phyloP scores from a whole-genome alignment of 495 filamentous ascomycete genomes.

The Aspergillus conjunctus region DNA sequence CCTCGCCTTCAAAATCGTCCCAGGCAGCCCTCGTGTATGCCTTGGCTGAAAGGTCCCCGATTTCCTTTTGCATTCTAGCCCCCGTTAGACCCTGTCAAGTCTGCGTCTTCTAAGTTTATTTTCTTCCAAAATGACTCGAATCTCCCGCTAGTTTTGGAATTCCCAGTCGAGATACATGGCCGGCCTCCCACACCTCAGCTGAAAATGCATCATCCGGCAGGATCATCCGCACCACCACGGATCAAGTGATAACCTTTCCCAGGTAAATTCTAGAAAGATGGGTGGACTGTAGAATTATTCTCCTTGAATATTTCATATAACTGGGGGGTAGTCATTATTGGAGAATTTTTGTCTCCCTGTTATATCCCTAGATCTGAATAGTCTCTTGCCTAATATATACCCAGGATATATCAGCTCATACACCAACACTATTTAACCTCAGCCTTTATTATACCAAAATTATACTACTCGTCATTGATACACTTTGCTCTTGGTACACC shows the following conservation, averaged over 20 bases:
- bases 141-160: not conserved
- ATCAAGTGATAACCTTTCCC: not conserved
- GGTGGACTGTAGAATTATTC: not conserved
- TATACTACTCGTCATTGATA: not conserved
- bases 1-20: too few species aligned
- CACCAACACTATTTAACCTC: too few species aligned
- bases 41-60: not conserved
- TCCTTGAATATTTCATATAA: not conserved
- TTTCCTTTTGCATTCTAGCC: slow-evolving; percentile 1
- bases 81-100: not conserved
- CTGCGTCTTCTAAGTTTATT: not conserved
- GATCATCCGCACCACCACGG: slow-evolving; percentile 5
- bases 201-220: slow-evolving; percentile 1
- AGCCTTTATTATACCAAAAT: too few species aligned
- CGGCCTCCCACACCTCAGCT: not conserved
- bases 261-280: not conserved
- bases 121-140: not conserved
- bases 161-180: not conserved
- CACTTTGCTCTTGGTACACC: too few species aligned
- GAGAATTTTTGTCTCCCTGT: not conserved
- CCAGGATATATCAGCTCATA: not conserved
- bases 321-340: not conserved
- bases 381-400: not conserved
- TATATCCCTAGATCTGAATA: not conserved
- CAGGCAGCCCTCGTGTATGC: slow-evolving; percentile 1